These are phyloP conservation scores for Exophiala oligosperma DNA, from an alignment of 2,329 filamentous ascomycete genomes.

Conservation along the genomic window DNA sequence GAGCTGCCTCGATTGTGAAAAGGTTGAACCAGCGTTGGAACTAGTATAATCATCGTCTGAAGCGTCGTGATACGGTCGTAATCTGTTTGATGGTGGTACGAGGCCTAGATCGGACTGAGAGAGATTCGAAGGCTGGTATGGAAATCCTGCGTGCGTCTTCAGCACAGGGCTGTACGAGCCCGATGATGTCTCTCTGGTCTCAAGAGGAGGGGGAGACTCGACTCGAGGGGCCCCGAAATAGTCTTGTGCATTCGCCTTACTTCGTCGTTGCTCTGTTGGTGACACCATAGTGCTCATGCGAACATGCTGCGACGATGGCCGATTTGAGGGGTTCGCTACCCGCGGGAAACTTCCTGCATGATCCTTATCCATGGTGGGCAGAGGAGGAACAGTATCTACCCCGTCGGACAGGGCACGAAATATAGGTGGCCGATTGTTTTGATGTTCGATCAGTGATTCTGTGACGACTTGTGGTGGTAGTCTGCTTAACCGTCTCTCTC, in stretches of 20 bases:
- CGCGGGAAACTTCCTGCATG: slow-evolving; percentile 35
- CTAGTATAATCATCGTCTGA: slow-evolving; percentile 71
- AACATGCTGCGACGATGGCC: slow-evolving; percentile 74
- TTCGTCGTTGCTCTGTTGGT: slow-evolving; percentile 14
- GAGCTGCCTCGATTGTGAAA: slow-evolving; percentile 72
- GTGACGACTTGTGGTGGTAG: slow-evolving; percentile 80
- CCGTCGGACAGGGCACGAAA: slow-evolving; percentile 72
- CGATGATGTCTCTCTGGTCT: slow-evolving; percentile 1
- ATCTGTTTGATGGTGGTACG: slow-evolving; percentile 22
- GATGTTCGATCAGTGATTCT: slow-evolving; percentile 74
- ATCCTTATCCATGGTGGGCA: slow-evolving; percentile 45
- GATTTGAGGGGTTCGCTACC: slow-evolving; percentile 47
- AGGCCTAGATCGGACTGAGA: slow-evolving; percentile 24
- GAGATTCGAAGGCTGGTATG: slow-evolving; percentile 14
- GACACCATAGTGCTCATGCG: slow-evolving; percentile 64
- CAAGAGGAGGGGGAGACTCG: slow-evolving; percentile 29
- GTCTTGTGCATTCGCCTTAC: slow-evolving; percentile 17
- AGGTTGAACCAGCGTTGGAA: slow-evolving; percentile 58
- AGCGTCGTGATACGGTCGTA: slow-evolving; percentile 56
- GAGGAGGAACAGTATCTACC: slow-evolving; percentile 37
- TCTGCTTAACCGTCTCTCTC: slow-evolving; percentile 78
- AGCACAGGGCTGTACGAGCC: slow-evolving; percentile 1
- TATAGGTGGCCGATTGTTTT: slow-evolving; percentile 64
- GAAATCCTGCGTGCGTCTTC: slow-evolving; percentile 1
- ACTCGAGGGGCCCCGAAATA: slow-evolving; percentile 29